A percentile compares a stretch with the other conserved stretches of the same genome.
These are phyloP conservation scores for Sugiyamaella grinbergsii DNA, from an alignment of 1,139 yeast species.

Conservation along the genomic window DNA sequence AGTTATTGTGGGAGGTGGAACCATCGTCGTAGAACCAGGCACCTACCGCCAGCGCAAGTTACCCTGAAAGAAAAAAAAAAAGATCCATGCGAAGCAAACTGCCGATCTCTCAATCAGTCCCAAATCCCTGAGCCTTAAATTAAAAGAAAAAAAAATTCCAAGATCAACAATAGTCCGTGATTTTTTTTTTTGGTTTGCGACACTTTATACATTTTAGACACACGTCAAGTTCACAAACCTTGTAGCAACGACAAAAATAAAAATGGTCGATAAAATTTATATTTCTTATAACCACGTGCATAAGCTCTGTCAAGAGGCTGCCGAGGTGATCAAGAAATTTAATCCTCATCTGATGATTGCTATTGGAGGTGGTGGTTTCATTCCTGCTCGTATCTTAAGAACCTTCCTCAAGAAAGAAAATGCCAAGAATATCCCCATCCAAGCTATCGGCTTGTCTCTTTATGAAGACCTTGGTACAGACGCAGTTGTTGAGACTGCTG, in stretches of 20 bases:
- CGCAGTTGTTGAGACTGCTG: constrained; percentile 61
- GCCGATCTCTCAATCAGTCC: constrained; percentile 3
- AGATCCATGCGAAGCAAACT: too few species aligned
- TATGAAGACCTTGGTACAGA: constrained; percentile 78
- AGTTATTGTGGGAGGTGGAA: too few species aligned
- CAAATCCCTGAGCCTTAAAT: constrained; percentile 1
- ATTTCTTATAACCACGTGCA: constrained; percentile 91
- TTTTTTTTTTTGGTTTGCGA: not conserved
- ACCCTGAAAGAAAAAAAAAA: not conserved
- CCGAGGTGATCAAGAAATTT: constrained; percentile 66
- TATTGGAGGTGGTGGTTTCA: constrained; percentile 91
- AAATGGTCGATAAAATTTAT: constrained; percentile 59
- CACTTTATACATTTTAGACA: too few species aligned
- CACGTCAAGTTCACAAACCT: too few species aligned
- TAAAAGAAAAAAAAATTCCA: not conserved
- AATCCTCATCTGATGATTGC: constrained; percentile 90
- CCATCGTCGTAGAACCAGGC: too few species aligned
- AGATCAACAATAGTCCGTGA: not conserved
- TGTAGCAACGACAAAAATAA: not conserved
- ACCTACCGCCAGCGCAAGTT: not conserved
- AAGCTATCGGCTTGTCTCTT: constrained; percentile 88
- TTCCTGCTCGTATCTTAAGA: constrained; percentile 93
- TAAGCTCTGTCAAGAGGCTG: constrained; percentile 86
- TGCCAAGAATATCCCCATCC: constrained; percentile 84
- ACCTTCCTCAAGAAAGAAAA: constrained; percentile 87